A percentile compares a stretch with the other conserved stretches of the same genome.
Conservation (phyloP, 192 early-diverging fungal genomes). For the Rhizoclosmatium sp. region DNA sequence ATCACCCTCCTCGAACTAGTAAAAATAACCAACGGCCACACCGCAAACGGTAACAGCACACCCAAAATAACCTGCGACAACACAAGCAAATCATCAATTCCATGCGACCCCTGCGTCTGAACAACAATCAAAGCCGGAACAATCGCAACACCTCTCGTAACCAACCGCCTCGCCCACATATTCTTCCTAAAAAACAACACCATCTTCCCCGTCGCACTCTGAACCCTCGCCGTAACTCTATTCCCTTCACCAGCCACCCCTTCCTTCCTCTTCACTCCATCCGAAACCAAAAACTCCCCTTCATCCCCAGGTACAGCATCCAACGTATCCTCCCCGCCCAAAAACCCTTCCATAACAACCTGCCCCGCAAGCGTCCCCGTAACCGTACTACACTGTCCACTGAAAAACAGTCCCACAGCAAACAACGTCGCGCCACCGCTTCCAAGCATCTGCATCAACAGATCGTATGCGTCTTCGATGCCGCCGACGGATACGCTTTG, state of each 20-base stretch:
- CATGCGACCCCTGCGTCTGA: slow-evolving; percentile 58
- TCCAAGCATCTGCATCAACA: slow-evolving; percentile 56
- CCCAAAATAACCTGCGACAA: slow-evolving; percentile 71
- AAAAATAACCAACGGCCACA: slow-evolving; percentile 73
- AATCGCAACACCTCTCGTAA: slow-evolving; percentile 71
- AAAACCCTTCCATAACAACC: slow-evolving; percentile 77
- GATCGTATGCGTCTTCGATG: slow-evolving; percentile 53
- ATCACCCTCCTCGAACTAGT: slow-evolving; percentile 55
- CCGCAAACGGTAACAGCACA: slow-evolving; percentile 78
- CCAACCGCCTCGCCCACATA: slow-evolving; percentile 58
- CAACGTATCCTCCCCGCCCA: slow-evolving; percentile 47
- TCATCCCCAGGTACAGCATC: neutral
- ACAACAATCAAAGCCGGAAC: slow-evolving; percentile 70
- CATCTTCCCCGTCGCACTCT: neutral
- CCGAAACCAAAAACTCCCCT: slow-evolving; percentile 4
- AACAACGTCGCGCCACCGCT: slow-evolving; percentile 59
- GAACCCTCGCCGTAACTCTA: neutral
- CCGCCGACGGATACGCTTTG: slow-evolving; percentile 45
- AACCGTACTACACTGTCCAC: slow-evolving; percentile 75
- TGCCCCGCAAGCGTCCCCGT: slow-evolving; percentile 78
- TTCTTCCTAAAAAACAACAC: slow-evolving; percentile 32
- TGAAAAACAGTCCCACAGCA: slow-evolving; percentile 70
- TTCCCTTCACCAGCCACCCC: slow-evolving; percentile 38
- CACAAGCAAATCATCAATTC: slow-evolving; percentile 63
- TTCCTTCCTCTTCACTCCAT: neutral